Conservation (phyloP, 805 yeast genomes). For the Phaffomyces antillensis region DNA sequence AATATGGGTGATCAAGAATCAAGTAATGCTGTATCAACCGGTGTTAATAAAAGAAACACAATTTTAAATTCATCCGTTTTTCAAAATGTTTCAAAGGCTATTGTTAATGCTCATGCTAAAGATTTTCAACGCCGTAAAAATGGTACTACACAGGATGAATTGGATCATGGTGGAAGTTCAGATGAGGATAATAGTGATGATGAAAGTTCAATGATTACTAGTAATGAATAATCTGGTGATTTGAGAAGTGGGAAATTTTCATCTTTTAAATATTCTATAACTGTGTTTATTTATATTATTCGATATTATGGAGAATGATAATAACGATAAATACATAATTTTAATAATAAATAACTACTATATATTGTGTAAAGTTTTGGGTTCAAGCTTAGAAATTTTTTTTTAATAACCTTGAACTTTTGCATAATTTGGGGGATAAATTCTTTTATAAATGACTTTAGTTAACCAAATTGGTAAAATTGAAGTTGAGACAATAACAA, state of each 20-base stretch:
- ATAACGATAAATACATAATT: background rate
- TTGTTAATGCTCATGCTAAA: conserved; percentile 73
- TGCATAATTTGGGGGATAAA: conserved; percentile 94
- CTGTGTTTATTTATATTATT: no score
- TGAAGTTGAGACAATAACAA: conserved; percentile 58
- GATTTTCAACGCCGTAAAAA: conserved; percentile 55
- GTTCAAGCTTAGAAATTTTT: background rate
- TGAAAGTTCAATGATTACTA: conserved; percentile 20
- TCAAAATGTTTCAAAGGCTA: conserved; percentile 41
- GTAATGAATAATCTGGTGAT: background rate
- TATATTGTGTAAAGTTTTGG: no score
- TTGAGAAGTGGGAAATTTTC: background rate
- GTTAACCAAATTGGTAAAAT: conserved; percentile 87
- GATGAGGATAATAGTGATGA: background rate
- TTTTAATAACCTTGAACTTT: conserved; percentile 76
- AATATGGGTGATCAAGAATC: background rate
- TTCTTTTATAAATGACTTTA: conserved; percentile 61
- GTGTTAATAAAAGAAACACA: conserved; percentile 15
- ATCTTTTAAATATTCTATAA: no score
- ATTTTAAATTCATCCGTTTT: conserved; percentile 25
- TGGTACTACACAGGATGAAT: conserved; percentile 10
- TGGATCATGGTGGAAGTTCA: conserved; percentile 5
- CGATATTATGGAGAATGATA: background rate
- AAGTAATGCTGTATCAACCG: background rate
- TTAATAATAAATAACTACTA: no score